phyloP scores from a whole-genome alignment of 2,329 filamentous ascomycete species.

The Curvularia spicifera region DNA sequence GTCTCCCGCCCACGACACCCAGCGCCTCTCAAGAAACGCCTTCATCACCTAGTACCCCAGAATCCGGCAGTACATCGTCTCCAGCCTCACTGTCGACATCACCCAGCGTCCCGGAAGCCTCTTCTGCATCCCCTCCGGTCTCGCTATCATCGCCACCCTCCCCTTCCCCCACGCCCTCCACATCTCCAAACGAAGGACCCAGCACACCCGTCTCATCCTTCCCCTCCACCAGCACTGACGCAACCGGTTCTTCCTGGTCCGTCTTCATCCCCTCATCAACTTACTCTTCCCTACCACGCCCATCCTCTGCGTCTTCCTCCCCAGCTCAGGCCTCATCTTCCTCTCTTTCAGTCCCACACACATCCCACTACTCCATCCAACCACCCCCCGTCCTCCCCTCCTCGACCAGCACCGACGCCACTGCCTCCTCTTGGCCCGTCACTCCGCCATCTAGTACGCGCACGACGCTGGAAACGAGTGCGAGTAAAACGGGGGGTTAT shows the following conservation, averaged over 20 bases:
- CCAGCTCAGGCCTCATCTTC: not conserved
- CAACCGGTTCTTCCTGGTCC: conserved; percentile 8
- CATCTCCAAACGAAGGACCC: not conserved
- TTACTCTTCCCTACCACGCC: not conserved
- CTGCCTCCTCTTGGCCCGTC: not conserved
- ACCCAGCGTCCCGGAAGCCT: not conserved
- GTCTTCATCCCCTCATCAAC: not conserved
- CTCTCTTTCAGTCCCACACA: not conserved
- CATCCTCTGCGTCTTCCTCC: not conserved
- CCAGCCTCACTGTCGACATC: not conserved
- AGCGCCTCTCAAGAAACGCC: not conserved
- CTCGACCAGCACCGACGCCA: not conserved
- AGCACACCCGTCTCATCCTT: not conserved
- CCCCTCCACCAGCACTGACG: conserved; percentile 13
- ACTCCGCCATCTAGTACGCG: not conserved
- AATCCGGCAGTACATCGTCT: not conserved
- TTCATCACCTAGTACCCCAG: not conserved
- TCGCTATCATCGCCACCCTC: too few relatives aligned
- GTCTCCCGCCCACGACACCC: not conserved
- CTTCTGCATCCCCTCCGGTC: not conserved
- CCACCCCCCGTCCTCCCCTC: not conserved
- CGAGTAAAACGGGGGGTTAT: conserved; percentile 13
- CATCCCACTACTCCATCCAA: not conserved
- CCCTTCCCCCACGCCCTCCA: not conserved
- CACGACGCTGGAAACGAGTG: conserved; percentile 17